phyloP scores from a whole-genome alignment of 2,329 filamentous ascomycete species.

The Podosphaera fusca region DNA sequence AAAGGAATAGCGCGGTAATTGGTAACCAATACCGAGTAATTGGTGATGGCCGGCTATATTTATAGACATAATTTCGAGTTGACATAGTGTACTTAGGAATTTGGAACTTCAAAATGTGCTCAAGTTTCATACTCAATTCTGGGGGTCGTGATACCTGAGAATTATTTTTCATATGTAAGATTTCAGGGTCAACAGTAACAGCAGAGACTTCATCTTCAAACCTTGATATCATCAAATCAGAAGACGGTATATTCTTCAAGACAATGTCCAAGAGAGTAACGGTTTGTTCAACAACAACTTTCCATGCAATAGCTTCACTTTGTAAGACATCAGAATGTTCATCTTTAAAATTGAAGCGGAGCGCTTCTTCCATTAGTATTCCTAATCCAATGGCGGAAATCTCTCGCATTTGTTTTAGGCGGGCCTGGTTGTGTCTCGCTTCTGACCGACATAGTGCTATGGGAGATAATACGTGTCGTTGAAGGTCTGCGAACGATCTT shows the following conservation, averaged over 20 bases:
- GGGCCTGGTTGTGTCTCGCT: conserved; percentile 48
- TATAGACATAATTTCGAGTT: conserved; percentile 29
- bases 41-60: conserved; percentile 53
- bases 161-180: conserved; percentile 25
- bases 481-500: conserved; percentile 46
- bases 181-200: conserved; percentile 34
- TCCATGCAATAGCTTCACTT: conserved; percentile 23
- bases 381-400: conserved; percentile 73
- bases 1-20: conserved; percentile 44
- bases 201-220: conserved; percentile 44
- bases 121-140: conserved; percentile 41
- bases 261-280: conserved; percentile 74
- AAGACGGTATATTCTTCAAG: conserved; percentile 42
- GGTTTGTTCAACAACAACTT: conserved; percentile 54
- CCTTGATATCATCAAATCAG: conserved; percentile 37
- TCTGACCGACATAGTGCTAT: conserved; percentile 54
- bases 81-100: conserved; percentile 42
- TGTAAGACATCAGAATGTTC: conserved; percentile 27
- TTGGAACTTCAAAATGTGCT: conserved; percentile 42
- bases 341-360: conserved; percentile 41
- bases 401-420: conserved; percentile 48
- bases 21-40: conserved; percentile 81
- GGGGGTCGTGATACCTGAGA: conserved; percentile 19
- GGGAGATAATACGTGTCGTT: conserved; percentile 51
- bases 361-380: conserved; percentile 64